A percentile compares a stretch with the other conserved stretches of the same genome.
phyloP scores from a whole-genome alignment of 768 basidiomycete species.

The Epithele typhae region DNA sequence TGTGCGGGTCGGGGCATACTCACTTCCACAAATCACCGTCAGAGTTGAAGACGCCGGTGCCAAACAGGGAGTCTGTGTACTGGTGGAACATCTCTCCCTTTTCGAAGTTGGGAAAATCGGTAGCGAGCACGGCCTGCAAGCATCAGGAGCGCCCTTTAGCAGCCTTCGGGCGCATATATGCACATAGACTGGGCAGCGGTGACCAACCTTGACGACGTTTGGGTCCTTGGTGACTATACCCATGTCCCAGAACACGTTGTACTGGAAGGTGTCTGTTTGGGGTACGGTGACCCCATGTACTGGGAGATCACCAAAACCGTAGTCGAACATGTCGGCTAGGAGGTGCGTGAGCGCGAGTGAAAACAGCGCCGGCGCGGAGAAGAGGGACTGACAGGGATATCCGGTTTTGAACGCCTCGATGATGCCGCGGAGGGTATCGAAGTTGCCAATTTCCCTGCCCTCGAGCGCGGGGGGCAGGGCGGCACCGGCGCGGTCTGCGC shows the following conservation, averaged over 20 bases:
- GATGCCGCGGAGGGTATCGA: slow-evolving; percentile 28
- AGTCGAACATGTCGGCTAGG: slow-evolving; percentile 20
- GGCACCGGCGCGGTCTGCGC: slow-evolving; percentile 14
- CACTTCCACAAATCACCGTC: slow-evolving; percentile 61
- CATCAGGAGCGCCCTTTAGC: no score
- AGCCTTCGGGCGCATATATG: no score
- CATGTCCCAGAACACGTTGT: slow-evolving; percentile 19
- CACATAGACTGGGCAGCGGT: background rate
- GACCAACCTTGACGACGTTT: slow-evolving; percentile 31
- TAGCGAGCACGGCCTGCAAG: slow-evolving; percentile 35
- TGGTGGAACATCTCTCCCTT: slow-evolving; percentile 29
- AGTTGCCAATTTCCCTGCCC: slow-evolving; percentile 32
- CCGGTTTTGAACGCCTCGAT: slow-evolving; percentile 22
- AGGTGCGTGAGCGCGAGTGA: background rate
- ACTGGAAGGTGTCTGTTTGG: slow-evolving; percentile 7
- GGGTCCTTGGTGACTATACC: slow-evolving; percentile 18
- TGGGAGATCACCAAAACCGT: slow-evolving; percentile 5
- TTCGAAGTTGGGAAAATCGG: slow-evolving; percentile 39
- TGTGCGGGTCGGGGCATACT: background rate
- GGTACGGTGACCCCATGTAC: no score
- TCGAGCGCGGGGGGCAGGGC: slow-evolving; percentile 24
- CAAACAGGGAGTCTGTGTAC: slow-evolving; percentile 43
- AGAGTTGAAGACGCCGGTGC: slow-evolving; percentile 66
- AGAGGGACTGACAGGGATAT: slow-evolving; percentile 30
- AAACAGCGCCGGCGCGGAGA: background rate